A percentile compares a stretch with the other conserved stretches of the same genome.
Evolutionary conservation across 805 yeast species (phyloP).

Genomic region (Grigorovia humatica): DNA sequence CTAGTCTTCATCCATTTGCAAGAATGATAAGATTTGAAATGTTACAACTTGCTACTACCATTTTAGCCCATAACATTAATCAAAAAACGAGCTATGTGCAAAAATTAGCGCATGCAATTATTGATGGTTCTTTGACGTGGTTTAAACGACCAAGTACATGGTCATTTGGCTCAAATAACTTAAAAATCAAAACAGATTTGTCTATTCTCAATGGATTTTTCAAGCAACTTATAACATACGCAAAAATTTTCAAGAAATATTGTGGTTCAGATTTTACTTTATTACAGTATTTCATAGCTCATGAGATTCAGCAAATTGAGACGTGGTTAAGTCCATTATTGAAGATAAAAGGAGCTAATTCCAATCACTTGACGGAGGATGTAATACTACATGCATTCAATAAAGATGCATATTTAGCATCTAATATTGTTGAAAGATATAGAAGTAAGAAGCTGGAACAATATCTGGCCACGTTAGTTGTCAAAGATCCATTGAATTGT

Average conservation of each 20-base stretch:
- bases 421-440: slow-evolving; percentile 55
- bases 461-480: slow-evolving; percentile 36
- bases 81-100: slow-evolving; percentile 37
- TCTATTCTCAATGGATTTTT: slow-evolving; percentile 44
- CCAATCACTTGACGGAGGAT: slow-evolving; percentile 25
- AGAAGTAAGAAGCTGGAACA: slow-evolving; percentile 19
- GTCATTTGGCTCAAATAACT: slow-evolving; percentile 78
- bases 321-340: slow-evolving; percentile 57
- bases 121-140: slow-evolving; percentile 72
- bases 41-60: slow-evolving; percentile 54
- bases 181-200: slow-evolving; percentile 62
- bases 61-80: slow-evolving; percentile 45
- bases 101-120: slow-evolving; percentile 36
- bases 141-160: slow-evolving; percentile 50
- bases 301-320: slow-evolving; percentile 60
- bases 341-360: slow-evolving; percentile 26
- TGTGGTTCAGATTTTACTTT: slow-evolving; percentile 44
- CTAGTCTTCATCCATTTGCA: slow-evolving; percentile 77
- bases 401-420: slow-evolving; percentile 63
- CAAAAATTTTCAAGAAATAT: slow-evolving; percentile 11
- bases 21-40: slow-evolving; percentile 67
- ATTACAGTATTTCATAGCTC: slow-evolving; percentile 53
- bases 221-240: slow-evolving; percentile 16
- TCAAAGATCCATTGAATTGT: slow-evolving; percentile 43
- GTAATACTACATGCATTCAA: slow-evolving; percentile 49